Evolutionary conservation across 73 alveolate species (phyloP), one percentile per base, ranked within the genome.

Genomic region (Paramecium sonneborni): DNA sequence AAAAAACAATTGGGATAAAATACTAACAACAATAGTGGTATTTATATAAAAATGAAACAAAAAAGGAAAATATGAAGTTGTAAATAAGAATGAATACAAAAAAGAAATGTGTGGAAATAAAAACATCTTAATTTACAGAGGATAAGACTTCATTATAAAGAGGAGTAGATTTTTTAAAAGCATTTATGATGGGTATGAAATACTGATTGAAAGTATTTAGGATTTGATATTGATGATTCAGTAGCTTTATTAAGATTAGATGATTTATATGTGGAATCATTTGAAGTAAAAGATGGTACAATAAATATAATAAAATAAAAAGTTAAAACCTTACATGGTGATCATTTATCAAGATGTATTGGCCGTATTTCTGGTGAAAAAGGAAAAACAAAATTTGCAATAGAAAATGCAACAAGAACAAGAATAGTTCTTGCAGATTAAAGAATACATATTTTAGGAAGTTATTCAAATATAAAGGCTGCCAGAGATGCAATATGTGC

Each of bases 331-430:
- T 93, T 98, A 82, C 98, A 96, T 85, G 99, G 99, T 26, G 99
- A 98, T 85, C 99, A 98, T 95, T 95, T 98, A 41, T 96, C 99
- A 2, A 95, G 99, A 95, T 97, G 99, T 87, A 98, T 98, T 57
- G 99, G 99, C 57, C 95, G 99, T 18, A 97, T 98, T 38, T 98
- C 99, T 48, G 99, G 99, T 57, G 99, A 97, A 85, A 97, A 98
- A 94, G 99, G 99, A 6, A 98, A 97, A 94, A 98, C 99, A 11
- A 98, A 98, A 92, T 95, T 97, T 93, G 99, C 99, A 18, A 98
- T 98, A 26, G 99, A 98, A 76, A 98, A 98, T 92, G 99, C 99
- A 2, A 98, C 99, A 7, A 96, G 99, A 85, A 96, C 99, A 14
- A 95, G 99, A 93, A 98, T 98, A 21, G 98, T 98, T 18, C 93